Evolutionary conservation across 345 rosid species (phyloP), one percentile per base, ranked within the genome.

Genomic region (Excoecaria agallocha): DNA sequence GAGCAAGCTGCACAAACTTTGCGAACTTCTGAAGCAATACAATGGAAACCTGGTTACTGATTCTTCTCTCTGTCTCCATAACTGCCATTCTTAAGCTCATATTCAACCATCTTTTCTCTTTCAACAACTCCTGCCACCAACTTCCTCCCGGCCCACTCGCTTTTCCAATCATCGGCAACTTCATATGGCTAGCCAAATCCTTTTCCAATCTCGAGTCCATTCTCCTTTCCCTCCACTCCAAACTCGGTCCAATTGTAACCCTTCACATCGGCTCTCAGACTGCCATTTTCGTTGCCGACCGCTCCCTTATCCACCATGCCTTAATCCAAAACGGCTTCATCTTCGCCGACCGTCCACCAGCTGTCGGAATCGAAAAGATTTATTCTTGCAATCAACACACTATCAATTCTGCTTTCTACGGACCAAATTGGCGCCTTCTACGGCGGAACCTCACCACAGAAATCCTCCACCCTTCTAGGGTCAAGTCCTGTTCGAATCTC

Each of bases 371-470:
- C 9, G n/a, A 55, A 55, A 8, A 55, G 24, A 30, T 30, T 30
- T 30, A 30, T 30, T 30, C 30, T 19, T 19, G 59, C n/a, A 55
- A 55, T 9, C 19, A 4, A 11, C 59, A 45, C 12, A 71, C 0
- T 17, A 50, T 77, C 13, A 56, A 0, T 43, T 5, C 76, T 0
- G 56, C 76, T 2, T 30, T 16, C 25, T 72, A 66, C 12, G 80
- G 80, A 7, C 73, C 73, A 0, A 77, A 60, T 4, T 77, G 80
- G 80, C 72, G 72, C 17, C 61, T 58, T 17, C 76, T 77, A 12
- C 80, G 76, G 30, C 72, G 73, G 6, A 77, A 77, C 37, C 76
- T 77, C 48, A 72, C 76, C 61, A n/a, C 80, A 1, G 62, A 68
- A 68, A 72, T 77, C 72, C 76, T 77, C 45, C 76, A 77, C 43